phyloP scores from a whole-genome alignment of 768 basidiomycete genomes.

The Suillus tomentosus region DNA sequence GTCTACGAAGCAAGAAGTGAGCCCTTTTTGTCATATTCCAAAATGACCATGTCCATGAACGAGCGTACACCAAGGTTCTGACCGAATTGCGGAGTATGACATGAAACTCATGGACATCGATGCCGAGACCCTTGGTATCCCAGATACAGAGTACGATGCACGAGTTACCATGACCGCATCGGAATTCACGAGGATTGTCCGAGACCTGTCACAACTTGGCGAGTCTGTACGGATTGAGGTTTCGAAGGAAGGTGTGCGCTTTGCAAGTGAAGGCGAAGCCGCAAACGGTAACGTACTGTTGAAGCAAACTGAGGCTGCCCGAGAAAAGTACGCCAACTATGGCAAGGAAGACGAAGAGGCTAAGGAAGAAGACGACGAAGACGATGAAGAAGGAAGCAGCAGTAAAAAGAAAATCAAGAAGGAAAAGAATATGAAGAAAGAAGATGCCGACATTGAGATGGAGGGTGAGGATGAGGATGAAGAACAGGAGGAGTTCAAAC shows the following conservation, averaged over 20 bases:
- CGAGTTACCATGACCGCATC: slow-evolving; percentile 81
- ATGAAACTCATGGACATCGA: slow-evolving; percentile 99
- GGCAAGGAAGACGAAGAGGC: slow-evolving; percentile 46
- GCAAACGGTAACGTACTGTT: slow-evolving; percentile 88
- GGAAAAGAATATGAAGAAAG: slow-evolving; percentile 47
- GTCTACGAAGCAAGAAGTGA: slow-evolving; percentile 89
- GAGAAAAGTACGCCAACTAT: slow-evolving; percentile 40
- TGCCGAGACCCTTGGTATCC: slow-evolving; percentile 90
- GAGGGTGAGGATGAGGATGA: slow-evolving; percentile 52
- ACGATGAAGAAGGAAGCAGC: slow-evolving; percentile 41
- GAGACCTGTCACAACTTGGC: slow-evolving; percentile 86
- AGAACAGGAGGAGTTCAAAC: slow-evolving; percentile 41
- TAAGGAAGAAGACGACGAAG: slow-evolving; percentile 42
- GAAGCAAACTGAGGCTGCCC: slow-evolving; percentile 66
- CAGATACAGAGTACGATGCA: slow-evolving; percentile 96
- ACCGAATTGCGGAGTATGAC: slow-evolving; percentile 96
- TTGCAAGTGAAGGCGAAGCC: slow-evolving; percentile 90
- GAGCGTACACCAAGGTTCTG: slow-evolving; percentile 57
- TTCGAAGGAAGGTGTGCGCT: slow-evolving; percentile 92
- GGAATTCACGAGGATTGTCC: slow-evolving; percentile 92
- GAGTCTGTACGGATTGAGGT: slow-evolving; percentile 97
- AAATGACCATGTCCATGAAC: background rate
- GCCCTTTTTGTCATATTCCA: slow-evolving; percentile 28
- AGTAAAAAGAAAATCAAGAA: slow-evolving; percentile 31
- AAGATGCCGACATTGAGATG: slow-evolving; percentile 46